phyloP scores from a whole-genome alignment of 805 yeast species.

The Starmera pachycereana region DNA sequence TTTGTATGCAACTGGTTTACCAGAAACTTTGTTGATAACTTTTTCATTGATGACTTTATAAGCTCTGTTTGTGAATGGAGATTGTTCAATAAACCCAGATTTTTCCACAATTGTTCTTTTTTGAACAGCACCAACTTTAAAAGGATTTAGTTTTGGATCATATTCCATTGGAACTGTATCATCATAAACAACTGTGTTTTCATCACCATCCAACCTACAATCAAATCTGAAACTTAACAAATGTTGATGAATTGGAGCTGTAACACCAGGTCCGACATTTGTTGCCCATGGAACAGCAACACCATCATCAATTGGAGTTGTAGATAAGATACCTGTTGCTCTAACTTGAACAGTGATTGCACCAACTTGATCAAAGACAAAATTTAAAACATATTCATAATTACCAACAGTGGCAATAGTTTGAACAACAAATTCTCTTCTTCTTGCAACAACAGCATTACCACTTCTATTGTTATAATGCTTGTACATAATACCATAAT shows the following conservation, averaged over 20 bases:
- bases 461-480: conserved; percentile 73
- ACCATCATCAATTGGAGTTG: conserved; percentile 71
- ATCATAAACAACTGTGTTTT: conserved; percentile 62
- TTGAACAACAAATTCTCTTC: conserved; percentile 70
- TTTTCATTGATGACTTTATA: conserved; percentile 69
- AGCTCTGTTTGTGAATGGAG: conserved; percentile 66
- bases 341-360: conserved; percentile 68
- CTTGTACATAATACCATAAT: conserved; percentile 65
- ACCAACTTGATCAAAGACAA: conserved; percentile 70
- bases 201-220: conserved; percentile 74
- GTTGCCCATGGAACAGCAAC: conserved; percentile 61
- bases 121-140: conserved; percentile 58
- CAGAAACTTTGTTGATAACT: conserved; percentile 56
- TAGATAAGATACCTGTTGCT: conserved; percentile 81
- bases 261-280: conserved; percentile 65
- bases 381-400: conserved; percentile 68
- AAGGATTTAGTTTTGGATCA: conserved; percentile 46
- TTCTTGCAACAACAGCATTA: conserved; percentile 56
- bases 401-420: conserved; percentile 79
- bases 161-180: conserved; percentile 55
- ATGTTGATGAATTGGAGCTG: conserved; percentile 83
- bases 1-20: conserved; percentile 70
- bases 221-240: conserved; percentile 70
- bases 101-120: conserved; percentile 58
- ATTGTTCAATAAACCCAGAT: conserved; percentile 62